Conservation (phyloP, 139 green algal species). For the Gonium pectorale region DNA sequence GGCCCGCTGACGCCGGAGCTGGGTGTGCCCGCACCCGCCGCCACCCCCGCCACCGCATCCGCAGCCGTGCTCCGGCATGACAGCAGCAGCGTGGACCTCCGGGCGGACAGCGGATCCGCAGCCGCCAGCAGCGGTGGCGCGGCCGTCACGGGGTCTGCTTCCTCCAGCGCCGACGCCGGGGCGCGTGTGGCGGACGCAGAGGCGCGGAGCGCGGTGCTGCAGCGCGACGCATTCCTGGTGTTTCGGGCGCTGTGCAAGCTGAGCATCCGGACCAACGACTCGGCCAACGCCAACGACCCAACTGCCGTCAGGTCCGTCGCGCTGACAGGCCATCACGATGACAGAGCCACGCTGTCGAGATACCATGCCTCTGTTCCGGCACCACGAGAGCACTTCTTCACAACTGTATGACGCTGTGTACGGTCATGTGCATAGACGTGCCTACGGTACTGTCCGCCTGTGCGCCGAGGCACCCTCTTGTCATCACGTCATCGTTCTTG, state of each 20-base stretch:
- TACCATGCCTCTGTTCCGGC: no score
- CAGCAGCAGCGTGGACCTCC: not conserved
- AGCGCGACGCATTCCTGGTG: conserved; percentile 96
- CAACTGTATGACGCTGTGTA: no score
- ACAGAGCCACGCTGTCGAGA: no score
- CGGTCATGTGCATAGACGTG: no score
- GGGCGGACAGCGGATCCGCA: no score
- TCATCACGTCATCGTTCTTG: not conserved
- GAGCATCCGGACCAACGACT: conserved; percentile 83
- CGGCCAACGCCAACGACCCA: conserved; percentile 67
- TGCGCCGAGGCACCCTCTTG: no score
- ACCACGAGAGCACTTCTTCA: no score
- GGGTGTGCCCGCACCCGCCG: not conserved
- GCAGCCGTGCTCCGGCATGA: not conserved
- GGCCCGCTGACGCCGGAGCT: not conserved
- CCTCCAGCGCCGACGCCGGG: not conserved
- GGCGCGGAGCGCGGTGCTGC: conserved; percentile 60
- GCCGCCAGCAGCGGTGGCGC: conserved; percentile 5
- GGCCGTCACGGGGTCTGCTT: not conserved
- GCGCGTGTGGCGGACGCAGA: conserved; percentile 15
- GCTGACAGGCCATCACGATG: no score
- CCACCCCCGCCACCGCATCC: not conserved
- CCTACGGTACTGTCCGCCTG: no score
- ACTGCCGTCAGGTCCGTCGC: conserved; percentile 66
- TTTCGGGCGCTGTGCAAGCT: conserved; percentile 99